phyloP scores from a whole-genome alignment of 1,284 basidiomycete species.

The Cryptococcus sp. region DNA sequence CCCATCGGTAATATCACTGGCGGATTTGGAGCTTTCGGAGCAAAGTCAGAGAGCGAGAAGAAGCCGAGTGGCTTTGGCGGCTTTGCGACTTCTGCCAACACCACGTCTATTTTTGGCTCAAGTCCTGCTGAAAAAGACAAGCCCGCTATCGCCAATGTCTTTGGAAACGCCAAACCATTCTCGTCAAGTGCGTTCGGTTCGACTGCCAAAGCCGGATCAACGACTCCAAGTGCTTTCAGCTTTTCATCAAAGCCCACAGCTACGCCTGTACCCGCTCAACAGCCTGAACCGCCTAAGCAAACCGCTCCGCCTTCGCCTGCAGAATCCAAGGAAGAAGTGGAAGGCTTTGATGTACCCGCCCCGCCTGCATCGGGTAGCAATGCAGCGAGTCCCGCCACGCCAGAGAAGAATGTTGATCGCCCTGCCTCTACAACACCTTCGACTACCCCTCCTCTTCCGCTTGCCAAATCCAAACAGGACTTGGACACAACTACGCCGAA shows the following conservation, averaged over 20 bases:
- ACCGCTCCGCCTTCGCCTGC: background rate
- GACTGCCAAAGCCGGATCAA: too few relatives aligned
- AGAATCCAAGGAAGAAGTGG: background rate
- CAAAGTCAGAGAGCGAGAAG: conserved; percentile 18
- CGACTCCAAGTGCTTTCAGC: too few relatives aligned
- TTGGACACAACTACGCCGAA: background rate
- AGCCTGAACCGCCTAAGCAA: background rate
- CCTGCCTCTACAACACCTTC: background rate
- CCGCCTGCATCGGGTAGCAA: background rate
- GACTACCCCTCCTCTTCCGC: background rate
- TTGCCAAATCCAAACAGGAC: conserved; percentile 1
- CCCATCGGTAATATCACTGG: conserved; percentile 32
- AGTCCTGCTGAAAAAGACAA: conserved; percentile 3
- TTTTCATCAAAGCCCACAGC: too few relatives aligned
- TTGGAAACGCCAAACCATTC: background rate
- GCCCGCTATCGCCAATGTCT: background rate
- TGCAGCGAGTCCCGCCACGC: background rate
- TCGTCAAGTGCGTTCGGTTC: background rate
- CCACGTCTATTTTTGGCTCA: conserved; percentile 21
- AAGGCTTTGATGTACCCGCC: background rate
- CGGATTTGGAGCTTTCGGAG: conserved; percentile 44
- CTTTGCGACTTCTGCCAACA: conserved; percentile 16
- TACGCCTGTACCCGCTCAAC: too few relatives aligned
- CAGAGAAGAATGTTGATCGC: background rate
- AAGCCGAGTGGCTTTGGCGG: conserved; percentile 28